Percentiles rank a stretch among this genome's conserved stretches.
phyloP scores from a whole-genome alignment of 768 basidiomycete genomes.

The Piloderma croceum region DNA sequence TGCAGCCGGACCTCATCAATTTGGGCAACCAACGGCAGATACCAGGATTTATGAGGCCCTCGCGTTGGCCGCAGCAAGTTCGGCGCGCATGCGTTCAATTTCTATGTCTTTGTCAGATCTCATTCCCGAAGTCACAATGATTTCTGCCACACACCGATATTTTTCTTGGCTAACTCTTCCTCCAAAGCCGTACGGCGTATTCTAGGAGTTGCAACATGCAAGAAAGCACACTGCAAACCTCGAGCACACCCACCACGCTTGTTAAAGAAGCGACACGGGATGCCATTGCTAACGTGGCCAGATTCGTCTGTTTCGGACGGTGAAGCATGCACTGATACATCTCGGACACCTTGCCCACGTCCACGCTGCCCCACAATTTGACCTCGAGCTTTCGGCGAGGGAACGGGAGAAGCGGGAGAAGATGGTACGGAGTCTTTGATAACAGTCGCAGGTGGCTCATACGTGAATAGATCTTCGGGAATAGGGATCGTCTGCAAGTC shows the following conservation, averaged over 20 bases:
- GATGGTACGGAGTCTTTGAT: not conserved
- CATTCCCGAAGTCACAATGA: not conserved
- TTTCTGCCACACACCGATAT: not conserved
- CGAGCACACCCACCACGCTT: not conserved
- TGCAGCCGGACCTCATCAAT: no score
- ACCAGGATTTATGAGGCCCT: no score
- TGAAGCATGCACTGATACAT: not conserved
- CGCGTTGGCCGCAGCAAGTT: not conserved
- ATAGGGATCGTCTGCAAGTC: conserved; percentile 26
- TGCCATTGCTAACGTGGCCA: not conserved
- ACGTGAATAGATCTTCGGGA: conserved; percentile 5
- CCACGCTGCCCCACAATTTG: not conserved
- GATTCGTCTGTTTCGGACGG: not conserved
- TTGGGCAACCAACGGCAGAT: no score
- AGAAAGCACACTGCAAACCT: not conserved
- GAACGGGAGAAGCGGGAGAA: not conserved
- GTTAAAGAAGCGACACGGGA: not conserved
- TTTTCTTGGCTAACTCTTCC: not conserved
- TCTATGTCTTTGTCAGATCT: not conserved
- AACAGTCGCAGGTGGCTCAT: not conserved
- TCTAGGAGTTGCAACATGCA: not conserved
- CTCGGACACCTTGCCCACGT: not conserved
- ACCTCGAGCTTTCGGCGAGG: not conserved
- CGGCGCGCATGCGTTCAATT: not conserved
- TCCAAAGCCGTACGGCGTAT: not conserved